Base-by-base conservation (phyloP, 129 eudicot species). In the Artemisia annua region DNA sequence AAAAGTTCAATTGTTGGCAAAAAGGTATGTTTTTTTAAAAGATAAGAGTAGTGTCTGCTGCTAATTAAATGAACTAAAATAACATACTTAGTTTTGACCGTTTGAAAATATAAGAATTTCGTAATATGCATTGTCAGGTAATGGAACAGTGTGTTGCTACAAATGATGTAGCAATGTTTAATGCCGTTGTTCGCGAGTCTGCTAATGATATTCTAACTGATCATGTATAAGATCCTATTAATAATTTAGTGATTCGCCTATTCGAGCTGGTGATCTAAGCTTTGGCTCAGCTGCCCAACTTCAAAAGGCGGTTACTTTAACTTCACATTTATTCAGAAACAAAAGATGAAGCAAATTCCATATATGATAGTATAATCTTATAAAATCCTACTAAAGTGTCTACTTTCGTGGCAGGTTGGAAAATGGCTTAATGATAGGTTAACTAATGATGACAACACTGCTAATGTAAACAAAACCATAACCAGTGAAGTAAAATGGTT, bases 231-330 rank as follows among this genome's bases (percentile, higher is more conserved):
- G 93, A 88, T 86, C 91, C 89, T 26, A 84, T 91, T 11, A 79
- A 85, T 5, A 89, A 57, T 77, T 94, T 48, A 83, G 70, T 73
- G 95, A 87, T 65, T 76, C 89, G 82, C 98, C 98, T 28, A 85
- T 89, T 75, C 95, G 89, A 57, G 91, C 89, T 49, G 98, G 93
- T 57, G 95, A 89, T 67, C 86, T 89, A 83, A 92, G 96, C 80
- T 92, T 92, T 74, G 89, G 96, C 10, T 92, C 98, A 46, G 98
- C 96, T 66, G 98, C 98, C 49, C 96, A 85, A 69, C 95, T 92
- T 14, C 89, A 92, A 78, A 89, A 87, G 69, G 83, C 98, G 48
- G 97, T 92, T 70, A 53, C 50, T 60, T 44, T 30, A 60, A 58
- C 35, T 24, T 48, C 20, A 48, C 6, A 8, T 20, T 2, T 22